Evolutionary conservation across 2,329 filamentous ascomycete genomes (phyloP).

Genomic region (Trichoderma oligosporum): DNA sequence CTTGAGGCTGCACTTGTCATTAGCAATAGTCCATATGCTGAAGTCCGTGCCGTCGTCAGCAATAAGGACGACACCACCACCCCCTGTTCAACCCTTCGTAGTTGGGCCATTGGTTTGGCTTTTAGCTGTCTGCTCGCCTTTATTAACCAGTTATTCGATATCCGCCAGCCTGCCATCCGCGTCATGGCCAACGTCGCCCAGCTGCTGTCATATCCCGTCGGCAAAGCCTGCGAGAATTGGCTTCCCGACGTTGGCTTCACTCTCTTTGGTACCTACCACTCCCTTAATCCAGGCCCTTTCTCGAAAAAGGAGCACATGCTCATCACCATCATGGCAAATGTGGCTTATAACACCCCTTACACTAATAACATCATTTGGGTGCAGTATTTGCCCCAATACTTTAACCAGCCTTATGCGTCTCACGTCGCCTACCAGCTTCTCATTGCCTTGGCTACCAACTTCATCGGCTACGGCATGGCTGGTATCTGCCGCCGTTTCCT

Average conservation of each 20-base stretch:
- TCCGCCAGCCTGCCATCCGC: conserved; percentile 52
- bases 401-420: conserved; percentile 51
- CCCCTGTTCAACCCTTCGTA: conserved; percentile 53
- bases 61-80: conserved; percentile 50
- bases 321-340: conserved; percentile 61
- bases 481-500: conserved; percentile 52
- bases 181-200: conserved; percentile 55
- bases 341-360: conserved; percentile 50
- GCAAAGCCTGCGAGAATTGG: conserved; percentile 47
- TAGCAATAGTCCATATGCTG: conserved; percentile 55
- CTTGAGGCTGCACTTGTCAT: conserved; percentile 52
- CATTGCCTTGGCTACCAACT: conserved; percentile 53
- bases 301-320: conserved; percentile 60
- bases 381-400: conserved; percentile 50
- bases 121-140: conserved; percentile 49
- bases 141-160: conserved; percentile 56
- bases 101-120: conserved; percentile 50
- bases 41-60: conserved; percentile 53
- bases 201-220: conserved; percentile 53
- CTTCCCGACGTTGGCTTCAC: conserved; percentile 51
- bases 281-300: conserved; percentile 54
- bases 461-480: conserved; percentile 59
- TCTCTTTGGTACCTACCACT: conserved; percentile 44
- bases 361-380: conserved; percentile 55
- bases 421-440: conserved; percentile 54